Conservation (phyloP, 306 rosid genomes). For the Sophora flavescens region DNA sequence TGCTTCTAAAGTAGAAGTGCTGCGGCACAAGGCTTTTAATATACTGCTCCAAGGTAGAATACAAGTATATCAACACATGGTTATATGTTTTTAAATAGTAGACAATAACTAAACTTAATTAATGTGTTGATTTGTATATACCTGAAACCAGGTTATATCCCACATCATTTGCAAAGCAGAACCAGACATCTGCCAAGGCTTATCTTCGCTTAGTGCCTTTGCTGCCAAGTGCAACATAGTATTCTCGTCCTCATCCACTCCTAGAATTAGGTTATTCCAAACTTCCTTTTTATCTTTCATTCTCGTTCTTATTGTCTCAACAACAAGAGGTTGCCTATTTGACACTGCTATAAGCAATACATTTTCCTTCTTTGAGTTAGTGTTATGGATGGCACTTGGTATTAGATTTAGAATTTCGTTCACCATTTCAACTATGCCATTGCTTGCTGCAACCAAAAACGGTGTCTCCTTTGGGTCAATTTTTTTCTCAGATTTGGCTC, state of each 20-base stretch:
- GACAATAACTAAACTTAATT: too few relatives aligned
- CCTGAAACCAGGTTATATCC: slow-evolving; percentile 64
- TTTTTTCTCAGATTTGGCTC: neutral
- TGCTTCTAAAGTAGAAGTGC: slow-evolving; percentile 22
- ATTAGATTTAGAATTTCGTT: neutral
- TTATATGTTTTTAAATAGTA: neutral
- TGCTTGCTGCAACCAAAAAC: slow-evolving; percentile 45
- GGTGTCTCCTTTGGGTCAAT: slow-evolving; percentile 30
- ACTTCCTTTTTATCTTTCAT: neutral
- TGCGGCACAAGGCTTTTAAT: slow-evolving; percentile 42
- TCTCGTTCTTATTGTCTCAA: slow-evolving; percentile 19
- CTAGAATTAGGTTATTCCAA: slow-evolving; percentile 37
- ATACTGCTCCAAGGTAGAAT: slow-evolving; percentile 37
- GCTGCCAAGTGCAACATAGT: slow-evolving; percentile 52
- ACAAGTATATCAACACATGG: neutral
- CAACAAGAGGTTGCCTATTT: slow-evolving; percentile 41
- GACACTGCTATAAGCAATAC: slow-evolving; percentile 47
- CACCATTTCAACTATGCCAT: slow-evolving; percentile 55
- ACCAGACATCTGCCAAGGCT: slow-evolving; percentile 52
- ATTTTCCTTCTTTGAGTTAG: slow-evolving; percentile 44
- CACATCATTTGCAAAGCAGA: slow-evolving; percentile 57
- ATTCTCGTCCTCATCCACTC: slow-evolving; percentile 7
- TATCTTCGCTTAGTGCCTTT: neutral
- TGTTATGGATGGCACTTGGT: slow-evolving; percentile 47
- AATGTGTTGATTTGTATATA: neutral